Evolutionary conservation across 225 moss, liverwort and hornwort species (phyloP).

Genomic region (Straminergon stramineum): DNA sequence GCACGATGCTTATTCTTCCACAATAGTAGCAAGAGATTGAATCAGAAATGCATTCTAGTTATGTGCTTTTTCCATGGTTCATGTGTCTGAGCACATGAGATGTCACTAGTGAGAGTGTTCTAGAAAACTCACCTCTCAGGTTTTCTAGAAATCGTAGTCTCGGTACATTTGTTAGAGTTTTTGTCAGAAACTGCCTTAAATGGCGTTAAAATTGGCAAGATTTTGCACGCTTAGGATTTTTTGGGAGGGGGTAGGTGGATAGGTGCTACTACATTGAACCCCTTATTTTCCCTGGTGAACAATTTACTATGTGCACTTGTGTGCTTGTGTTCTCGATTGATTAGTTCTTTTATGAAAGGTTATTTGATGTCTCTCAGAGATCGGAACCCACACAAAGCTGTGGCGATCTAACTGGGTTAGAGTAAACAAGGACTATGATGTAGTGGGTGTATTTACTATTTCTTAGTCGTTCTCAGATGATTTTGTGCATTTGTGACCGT

Average conservation of each 20-base stretch:
- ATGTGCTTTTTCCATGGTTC: background rate
- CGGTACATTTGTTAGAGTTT: background rate
- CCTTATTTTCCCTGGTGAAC: background rate
- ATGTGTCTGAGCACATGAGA: background rate
- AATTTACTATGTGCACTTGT: background rate
- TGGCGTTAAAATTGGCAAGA: background rate
- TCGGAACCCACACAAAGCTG: background rate
- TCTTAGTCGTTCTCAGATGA: background rate
- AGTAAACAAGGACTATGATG: background rate
- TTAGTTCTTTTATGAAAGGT: background rate
- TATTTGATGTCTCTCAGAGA: background rate
- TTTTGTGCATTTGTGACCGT: background rate
- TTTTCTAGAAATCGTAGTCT: background rate
- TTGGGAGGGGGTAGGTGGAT: background rate
- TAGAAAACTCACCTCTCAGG: background rate
- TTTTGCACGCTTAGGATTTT: background rate
- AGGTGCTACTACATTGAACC: background rate
- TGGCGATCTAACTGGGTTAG: background rate
- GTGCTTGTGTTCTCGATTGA: background rate
- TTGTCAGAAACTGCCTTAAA: background rate
- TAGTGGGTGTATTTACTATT: background rate
- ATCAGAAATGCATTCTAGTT: background rate
- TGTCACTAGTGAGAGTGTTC: background rate
- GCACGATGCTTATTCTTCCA: background rate
- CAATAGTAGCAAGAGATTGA: background rate